phyloP scores from a whole-genome alignment of 2,329 filamentous ascomycete genomes.

The Hypoxylon sp. region DNA sequence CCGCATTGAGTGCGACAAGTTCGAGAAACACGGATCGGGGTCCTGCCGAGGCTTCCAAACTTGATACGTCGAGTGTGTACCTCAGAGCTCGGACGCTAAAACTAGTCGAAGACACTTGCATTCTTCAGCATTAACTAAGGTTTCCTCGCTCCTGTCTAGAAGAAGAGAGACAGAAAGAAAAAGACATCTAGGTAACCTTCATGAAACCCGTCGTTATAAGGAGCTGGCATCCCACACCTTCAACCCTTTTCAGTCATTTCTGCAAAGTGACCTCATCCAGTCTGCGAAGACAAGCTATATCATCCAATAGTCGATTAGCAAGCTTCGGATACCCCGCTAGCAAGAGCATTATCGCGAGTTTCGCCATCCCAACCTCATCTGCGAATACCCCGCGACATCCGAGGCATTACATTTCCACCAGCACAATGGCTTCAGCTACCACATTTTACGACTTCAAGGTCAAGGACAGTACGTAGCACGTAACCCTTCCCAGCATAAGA shows the following conservation, averaged over 20 bases:
- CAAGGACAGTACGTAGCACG: conserved; percentile 76
- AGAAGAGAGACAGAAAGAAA: neutral
- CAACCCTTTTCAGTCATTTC: conserved; percentile 18
- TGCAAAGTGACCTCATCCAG: conserved; percentile 31
- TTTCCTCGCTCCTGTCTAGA: neutral
- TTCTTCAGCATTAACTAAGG: neutral
- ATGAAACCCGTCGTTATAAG: conserved; percentile 37
- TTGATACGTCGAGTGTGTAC: conserved; percentile 30
- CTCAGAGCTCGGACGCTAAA: no score
- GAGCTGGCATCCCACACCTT: conserved; percentile 32
- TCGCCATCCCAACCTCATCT: conserved; percentile 34
- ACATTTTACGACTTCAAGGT: conserved; percentile 88
- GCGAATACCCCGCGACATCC: conserved; percentile 25
- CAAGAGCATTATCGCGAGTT: conserved; percentile 40
- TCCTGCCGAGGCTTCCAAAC: conserved; percentile 38
- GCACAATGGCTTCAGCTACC: conserved; percentile 76
- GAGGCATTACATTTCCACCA: conserved; percentile 18
- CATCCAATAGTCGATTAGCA: conserved; percentile 39
- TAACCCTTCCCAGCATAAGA: neutral
- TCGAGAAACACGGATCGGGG: conserved; percentile 29
- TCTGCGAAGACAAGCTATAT: conserved; percentile 30
- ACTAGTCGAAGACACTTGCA: neutral
- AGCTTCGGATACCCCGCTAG: conserved; percentile 46
- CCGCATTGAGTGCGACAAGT: conserved; percentile 28
- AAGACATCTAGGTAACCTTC: conserved; percentile 14